phyloP scores from a whole-genome alignment of 2,329 filamentous ascomycete species.

The Sporothrix euskadiensis region DNA sequence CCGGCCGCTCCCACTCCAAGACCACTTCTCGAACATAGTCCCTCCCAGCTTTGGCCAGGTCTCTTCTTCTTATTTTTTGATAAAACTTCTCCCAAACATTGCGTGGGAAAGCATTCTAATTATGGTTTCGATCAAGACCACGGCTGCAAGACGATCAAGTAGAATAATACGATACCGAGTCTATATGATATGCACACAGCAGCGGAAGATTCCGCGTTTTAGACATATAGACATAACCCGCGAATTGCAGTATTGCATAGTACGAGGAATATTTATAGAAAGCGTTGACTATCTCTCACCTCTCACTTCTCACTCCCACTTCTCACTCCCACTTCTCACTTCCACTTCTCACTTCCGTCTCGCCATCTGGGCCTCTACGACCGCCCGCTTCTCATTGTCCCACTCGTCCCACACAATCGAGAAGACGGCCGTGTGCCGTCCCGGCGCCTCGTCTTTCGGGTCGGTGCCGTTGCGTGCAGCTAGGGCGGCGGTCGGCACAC shows the following conservation, averaged over 20 bases:
- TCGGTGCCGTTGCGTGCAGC: conserved; percentile 10
- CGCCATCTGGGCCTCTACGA: conserved; percentile 20
- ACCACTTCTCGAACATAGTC: neutral
- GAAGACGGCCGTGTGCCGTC: conserved; percentile 26
- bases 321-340: too few species aligned
- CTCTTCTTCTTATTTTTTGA: too few species aligned
- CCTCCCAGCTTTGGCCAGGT: too few species aligned
- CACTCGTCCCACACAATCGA: conserved; percentile 31
- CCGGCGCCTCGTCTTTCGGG: conserved; percentile 9
- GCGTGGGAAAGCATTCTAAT: neutral
- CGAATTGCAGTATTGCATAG: neutral
- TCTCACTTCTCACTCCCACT: neutral
- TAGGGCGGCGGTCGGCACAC: neutral
- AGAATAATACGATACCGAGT: neutral
- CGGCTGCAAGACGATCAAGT: neutral
- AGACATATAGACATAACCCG: neutral
- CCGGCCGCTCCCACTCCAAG: neutral
- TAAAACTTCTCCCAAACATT: neutral
- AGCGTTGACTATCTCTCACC: neutral
- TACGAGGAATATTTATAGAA: neutral
- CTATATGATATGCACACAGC: neutral
- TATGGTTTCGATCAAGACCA: neutral
- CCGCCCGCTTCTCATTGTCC: conserved; percentile 24
- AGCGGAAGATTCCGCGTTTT: neutral
- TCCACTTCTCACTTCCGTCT: neutral